Conservation (phyloP, 1,284 basidiomycete species). For the Melampsora abietis-canadensis region DNA sequence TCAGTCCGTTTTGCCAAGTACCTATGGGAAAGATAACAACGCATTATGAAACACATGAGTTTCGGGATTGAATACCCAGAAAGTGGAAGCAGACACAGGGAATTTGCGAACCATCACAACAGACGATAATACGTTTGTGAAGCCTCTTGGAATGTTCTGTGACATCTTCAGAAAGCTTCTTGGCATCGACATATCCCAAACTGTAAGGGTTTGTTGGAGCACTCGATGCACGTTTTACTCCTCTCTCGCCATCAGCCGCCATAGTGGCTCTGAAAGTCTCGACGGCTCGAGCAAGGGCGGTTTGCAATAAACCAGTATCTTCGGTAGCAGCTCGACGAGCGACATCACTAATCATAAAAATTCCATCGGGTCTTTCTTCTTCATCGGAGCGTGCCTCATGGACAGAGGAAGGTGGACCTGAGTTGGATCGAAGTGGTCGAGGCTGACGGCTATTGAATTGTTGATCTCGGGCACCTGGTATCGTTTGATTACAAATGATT, state of each 20-base stretch:
- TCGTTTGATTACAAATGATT: no score
- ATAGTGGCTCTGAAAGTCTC: constrained; percentile 5
- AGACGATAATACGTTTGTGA: constrained; percentile 37
- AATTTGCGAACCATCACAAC: constrained; percentile 29
- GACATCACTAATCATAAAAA: background rate
- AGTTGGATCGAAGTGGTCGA: background rate
- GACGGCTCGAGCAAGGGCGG: background rate
- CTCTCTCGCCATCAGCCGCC: background rate
- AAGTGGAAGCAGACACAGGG: no score
- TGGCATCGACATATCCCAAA: constrained; percentile 33
- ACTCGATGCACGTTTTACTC: background rate
- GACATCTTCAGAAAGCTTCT: constrained; percentile 11
- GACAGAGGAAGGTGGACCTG: background rate
- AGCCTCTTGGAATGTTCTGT: constrained; percentile 16
- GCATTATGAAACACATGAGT: background rate
- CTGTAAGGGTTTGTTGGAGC: constrained; percentile 12
- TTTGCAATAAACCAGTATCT: constrained; percentile 1
- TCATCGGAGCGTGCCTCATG: background rate
- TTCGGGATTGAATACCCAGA: background rate
- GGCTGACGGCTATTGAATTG: no score
- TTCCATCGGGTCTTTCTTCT: background rate
- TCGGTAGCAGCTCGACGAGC: background rate
- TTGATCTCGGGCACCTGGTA: no score
- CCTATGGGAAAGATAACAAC: background rate
- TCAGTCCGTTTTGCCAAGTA: constrained; percentile 34